A percentile compares a stretch with the other conserved stretches of the same genome.
Evolutionary conservation across 2,329 filamentous ascomycete species (phyloP).

Genomic region (Fusarium pseudonygamai): DNA sequence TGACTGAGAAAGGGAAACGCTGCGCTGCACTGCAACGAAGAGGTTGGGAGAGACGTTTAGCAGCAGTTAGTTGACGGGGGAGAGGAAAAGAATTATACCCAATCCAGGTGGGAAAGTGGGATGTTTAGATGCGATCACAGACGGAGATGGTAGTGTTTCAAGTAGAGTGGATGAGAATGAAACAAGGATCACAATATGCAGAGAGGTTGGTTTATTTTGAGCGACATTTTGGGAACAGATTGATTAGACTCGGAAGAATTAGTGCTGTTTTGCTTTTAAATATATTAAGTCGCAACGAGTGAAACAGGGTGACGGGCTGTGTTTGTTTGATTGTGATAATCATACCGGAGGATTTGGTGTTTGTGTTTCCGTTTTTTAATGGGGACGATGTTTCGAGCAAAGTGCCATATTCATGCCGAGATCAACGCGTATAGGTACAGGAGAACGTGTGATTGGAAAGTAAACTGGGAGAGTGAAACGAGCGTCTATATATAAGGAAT

Average conservation of each 20-base stretch:
- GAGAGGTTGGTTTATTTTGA: not conserved
- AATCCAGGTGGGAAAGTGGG: not conserved
- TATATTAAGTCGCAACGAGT: not conserved
- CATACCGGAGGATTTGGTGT: conserved; percentile 20
- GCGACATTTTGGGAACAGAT: not conserved
- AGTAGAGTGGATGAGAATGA: conserved; percentile 31
- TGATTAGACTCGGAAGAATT: not conserved
- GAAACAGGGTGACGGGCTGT: not conserved
- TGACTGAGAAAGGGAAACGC: conserved; percentile 31
- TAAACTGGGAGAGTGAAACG: not conserved
- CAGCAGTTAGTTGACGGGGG: not conserved
- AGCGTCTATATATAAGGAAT: not conserved
- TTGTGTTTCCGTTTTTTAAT: conserved; percentile 15
- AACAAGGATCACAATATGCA: conserved; percentile 15
- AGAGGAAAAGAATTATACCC: not conserved
- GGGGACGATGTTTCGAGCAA: conserved; percentile 15
- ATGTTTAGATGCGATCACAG: conserved; percentile 19
- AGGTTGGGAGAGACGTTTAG: not conserved
- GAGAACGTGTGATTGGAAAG: not conserved
- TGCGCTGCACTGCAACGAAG: conserved; percentile 22
- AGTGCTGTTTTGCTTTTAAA: not conserved
- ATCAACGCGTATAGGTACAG: not conserved
- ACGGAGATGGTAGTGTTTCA: conserved; percentile 38
- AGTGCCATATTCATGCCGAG: conserved; percentile 22
- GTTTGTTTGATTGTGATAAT: conserved; percentile 22